Evolutionary conservation across 371 early-diverging fungal species (phyloP).

Genomic region (Conidiobolus incongruus): DNA sequence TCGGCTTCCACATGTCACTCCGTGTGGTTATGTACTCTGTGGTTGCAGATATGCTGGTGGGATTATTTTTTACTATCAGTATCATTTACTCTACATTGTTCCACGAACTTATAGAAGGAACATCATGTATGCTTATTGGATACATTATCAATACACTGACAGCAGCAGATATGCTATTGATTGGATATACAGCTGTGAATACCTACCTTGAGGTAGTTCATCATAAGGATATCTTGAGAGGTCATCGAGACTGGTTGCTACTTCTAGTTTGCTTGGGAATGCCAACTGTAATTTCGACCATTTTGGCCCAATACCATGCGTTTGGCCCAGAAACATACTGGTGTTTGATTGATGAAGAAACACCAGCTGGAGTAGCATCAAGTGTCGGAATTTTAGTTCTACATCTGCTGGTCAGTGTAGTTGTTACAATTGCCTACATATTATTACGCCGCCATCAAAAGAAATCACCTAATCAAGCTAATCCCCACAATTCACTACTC

Average conservation of each 20-base stretch:
- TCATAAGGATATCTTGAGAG: neutral
- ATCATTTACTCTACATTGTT: slow-evolving; percentile 3
- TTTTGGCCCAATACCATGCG: slow-evolving; percentile 1
- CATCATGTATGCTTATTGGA: neutral
- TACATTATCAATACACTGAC: slow-evolving; percentile 1
- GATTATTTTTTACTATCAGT: slow-evolving; percentile 1
- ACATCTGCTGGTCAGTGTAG: too few species aligned
- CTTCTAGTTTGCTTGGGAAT: neutral
- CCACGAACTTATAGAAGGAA: neutral
- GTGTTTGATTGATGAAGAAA: slow-evolving; percentile 4
- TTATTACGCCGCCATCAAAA: too few species aligned
- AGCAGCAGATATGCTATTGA: slow-evolving; percentile 3
- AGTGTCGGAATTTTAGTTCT: too few species aligned
- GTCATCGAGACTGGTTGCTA: neutral
- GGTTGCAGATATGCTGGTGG: slow-evolving; percentile 2
- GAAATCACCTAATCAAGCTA: too few species aligned
- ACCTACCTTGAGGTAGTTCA: neutral
- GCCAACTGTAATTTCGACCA: neutral
- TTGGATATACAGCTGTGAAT: neutral
- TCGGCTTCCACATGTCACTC: slow-evolving; percentile 1
- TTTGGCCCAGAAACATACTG: slow-evolving; percentile 3
- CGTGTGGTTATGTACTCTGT: slow-evolving; percentile 1
- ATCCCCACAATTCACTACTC: too few species aligned
- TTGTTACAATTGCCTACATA: too few species aligned
- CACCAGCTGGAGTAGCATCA: slow-evolving; percentile 2